Evolutionary conservation across 1,139 yeast species (phyloP).

Genomic region (Torulaspora globosa): DNA sequence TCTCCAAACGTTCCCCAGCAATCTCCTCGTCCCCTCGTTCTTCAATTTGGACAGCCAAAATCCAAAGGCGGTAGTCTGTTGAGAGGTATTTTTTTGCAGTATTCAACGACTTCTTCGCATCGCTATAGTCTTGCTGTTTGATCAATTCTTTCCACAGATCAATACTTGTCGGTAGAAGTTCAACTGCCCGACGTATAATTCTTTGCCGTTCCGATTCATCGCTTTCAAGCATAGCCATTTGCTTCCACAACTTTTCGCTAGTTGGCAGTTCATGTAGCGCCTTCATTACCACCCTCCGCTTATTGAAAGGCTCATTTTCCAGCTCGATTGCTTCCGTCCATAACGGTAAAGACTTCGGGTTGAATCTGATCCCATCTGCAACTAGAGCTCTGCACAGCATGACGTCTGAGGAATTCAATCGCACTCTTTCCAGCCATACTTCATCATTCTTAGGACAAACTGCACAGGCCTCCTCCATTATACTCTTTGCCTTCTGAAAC

Average conservation of each 20-base stretch:
- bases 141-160: conserved; percentile 60
- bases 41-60: conserved; percentile 67
- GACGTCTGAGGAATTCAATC: conserved; percentile 53
- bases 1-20: conserved; percentile 42
- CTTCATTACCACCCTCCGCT: conserved; percentile 56
- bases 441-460: conserved; percentile 64
- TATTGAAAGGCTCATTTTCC: conserved; percentile 53
- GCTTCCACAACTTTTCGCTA: conserved; percentile 50
- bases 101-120: conserved; percentile 53
- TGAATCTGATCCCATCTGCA: conserved; percentile 59
- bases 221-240: conserved; percentile 48
- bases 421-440: conserved; percentile 77
- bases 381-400: conserved; percentile 52
- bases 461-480: conserved; percentile 70
- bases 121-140: conserved; percentile 42
- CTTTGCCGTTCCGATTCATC: conserved; percentile 48
- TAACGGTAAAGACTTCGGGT: conserved; percentile 53
- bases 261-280: conserved; percentile 54
- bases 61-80: conserved; percentile 59
- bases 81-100: conserved; percentile 55
- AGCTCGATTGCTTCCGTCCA: conserved; percentile 72
- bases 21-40: conserved; percentile 46
- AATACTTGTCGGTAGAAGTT: conserved; percentile 60
- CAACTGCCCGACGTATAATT: conserved; percentile 64
- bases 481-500: conserved; percentile 50